Conservation (phyloP, 768 basidiomycete genomes). For the Lentinus tigrinus region DNA sequence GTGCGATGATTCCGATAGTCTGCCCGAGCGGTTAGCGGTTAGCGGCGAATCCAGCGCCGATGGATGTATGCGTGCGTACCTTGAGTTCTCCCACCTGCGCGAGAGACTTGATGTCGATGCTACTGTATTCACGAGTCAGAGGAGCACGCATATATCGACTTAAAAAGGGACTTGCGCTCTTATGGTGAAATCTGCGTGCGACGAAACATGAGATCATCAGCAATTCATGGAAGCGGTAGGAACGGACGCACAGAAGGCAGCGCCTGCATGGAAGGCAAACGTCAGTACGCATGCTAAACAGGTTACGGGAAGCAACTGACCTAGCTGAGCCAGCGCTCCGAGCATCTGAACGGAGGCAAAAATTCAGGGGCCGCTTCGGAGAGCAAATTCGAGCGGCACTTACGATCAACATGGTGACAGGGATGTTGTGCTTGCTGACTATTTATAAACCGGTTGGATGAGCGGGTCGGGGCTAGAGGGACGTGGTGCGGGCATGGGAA, state of each 20-base stretch:
- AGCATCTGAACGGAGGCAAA: slow-evolving; percentile 34
- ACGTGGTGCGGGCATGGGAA: neutral
- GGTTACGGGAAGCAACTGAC: slow-evolving; percentile 24
- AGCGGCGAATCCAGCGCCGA: neutral
- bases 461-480: neutral
- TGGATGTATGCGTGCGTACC: neutral
- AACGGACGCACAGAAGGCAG: slow-evolving; percentile 8
- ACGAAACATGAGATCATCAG: neutral
- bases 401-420: slow-evolving; percentile 48
- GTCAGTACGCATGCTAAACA: neutral
- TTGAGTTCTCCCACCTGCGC: slow-evolving; percentile 45
- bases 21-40: neutral
- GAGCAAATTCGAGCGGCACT: slow-evolving; percentile 16
- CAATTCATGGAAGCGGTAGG: neutral
- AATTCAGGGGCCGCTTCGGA: neutral
- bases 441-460: neutral
- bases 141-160: neutral
- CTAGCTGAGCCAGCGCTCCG: slow-evolving; percentile 49
- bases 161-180: slow-evolving; percentile 36
- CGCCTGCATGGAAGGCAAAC: neutral
- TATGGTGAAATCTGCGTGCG: slow-evolving; percentile 38
- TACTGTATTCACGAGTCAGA: neutral
- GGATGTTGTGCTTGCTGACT: slow-evolving; percentile 58
- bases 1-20: slow-evolving; percentile 46
- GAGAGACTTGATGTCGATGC: slow-evolving; percentile 31